phyloP scores from a whole-genome alignment of 805 yeast species.

The Zygosaccharomyces gambellarensis region DNA sequence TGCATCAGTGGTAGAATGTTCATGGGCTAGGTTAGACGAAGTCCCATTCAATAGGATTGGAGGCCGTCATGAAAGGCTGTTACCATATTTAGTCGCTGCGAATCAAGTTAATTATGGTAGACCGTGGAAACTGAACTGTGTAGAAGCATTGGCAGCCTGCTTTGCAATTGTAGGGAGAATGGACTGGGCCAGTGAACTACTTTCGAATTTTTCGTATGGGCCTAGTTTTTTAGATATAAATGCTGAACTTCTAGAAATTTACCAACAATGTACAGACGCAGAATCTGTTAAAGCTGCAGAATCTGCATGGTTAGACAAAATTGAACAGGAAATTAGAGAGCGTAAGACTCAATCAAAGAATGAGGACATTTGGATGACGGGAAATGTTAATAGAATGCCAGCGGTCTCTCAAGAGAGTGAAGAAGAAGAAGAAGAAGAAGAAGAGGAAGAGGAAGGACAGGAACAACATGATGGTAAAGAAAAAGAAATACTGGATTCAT shows the following conservation, averaged over 20 bases:
- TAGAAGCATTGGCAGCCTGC: conserved; percentile 95
- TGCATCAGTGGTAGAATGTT: conserved; percentile 97
- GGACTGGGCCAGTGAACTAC: conserved; percentile 80
- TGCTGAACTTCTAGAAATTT: conserved; percentile 66
- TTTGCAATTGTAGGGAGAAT: conserved; percentile 86
- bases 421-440: conserved; percentile 18
- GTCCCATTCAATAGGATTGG: conserved; percentile 93
- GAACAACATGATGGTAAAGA: conserved; percentile 1
- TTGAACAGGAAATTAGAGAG: conserved; percentile 62
- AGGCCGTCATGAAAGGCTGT: conserved; percentile 76
- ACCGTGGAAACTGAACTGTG: conserved; percentile 95
- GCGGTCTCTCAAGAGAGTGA: conserved; percentile 17
- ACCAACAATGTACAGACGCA: conserved; percentile 75
- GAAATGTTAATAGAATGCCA: conserved; percentile 60
- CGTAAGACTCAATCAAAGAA: conserved; percentile 49
- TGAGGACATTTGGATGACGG: conserved; percentile 72
- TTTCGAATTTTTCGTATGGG: conserved; percentile 90
- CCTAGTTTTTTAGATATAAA: conserved; percentile 79
- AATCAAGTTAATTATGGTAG: conserved; percentile 95
- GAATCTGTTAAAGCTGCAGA: conserved; percentile 70
- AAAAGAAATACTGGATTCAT: neutral
- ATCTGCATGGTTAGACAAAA: conserved; percentile 61
- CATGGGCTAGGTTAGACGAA: conserved; percentile 97
- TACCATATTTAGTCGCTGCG: conserved; percentile 93
- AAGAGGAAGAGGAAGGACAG: conserved; percentile 23